Percentiles rank a stretch among this genome's conserved stretches.
phyloP scores from a whole-genome alignment of 768 basidiomycete species.

The Nevesoporus exiguus region DNA sequence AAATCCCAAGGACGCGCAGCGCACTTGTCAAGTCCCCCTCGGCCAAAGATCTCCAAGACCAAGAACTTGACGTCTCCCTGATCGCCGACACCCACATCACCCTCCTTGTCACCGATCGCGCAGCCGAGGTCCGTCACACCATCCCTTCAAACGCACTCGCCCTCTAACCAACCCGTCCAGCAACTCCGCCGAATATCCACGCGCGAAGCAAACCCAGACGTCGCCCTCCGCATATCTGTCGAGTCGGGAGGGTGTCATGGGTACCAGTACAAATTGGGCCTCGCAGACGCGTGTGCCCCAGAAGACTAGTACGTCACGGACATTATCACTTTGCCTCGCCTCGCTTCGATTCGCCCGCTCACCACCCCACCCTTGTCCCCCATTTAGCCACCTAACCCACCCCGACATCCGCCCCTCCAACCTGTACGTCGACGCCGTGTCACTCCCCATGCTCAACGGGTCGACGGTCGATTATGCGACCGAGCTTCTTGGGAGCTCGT shows the following conservation, averaged over 20 bases:
- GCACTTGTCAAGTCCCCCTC: constrained; percentile 51
- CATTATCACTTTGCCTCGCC: no score
- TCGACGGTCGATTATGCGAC: constrained; percentile 51
- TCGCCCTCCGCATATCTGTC: constrained; percentile 76
- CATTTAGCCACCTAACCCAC: constrained; percentile 61
- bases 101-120: constrained; percentile 65
- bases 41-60: constrained; percentile 49
- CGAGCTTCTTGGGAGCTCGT: not conserved
- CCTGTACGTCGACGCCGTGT: constrained; percentile 82
- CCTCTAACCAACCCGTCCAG: not conserved
- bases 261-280: no score
- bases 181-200: constrained; percentile 51
- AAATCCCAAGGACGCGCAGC: constrained; percentile 46
- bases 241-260: no score
- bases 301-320: no score
- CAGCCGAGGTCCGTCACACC: constrained; percentile 58
- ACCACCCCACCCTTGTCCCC: no score
- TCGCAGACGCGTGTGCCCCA: no score
- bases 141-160: not conserved
- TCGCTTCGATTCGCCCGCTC: no score
- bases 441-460: constrained; percentile 80
- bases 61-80: constrained; percentile 63
- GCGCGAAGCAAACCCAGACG: constrained; percentile 56
- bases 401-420: constrained; percentile 68
- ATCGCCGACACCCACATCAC: constrained; percentile 50